Base-by-base conservation (phyloP, 2,329 filamentous ascomycete species). In the Pleoardoris graminearum region DNA sequence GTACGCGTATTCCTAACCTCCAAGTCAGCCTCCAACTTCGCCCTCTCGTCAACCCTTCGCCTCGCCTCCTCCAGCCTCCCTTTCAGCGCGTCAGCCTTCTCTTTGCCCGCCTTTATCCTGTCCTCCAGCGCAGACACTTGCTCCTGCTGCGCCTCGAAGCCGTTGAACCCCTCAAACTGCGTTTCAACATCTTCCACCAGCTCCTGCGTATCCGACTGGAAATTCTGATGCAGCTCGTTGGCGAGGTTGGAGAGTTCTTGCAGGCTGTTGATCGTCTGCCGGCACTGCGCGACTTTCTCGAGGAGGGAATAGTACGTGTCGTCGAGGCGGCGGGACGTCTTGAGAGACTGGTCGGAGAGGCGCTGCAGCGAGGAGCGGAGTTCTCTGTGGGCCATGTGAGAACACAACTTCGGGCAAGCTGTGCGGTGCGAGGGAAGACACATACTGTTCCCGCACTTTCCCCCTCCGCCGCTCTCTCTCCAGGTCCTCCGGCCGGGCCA, bases 261-360 rank as follows among this genome's bases (percentile, higher is more conserved):
- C 23, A 93, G 76, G 2, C 81, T 81, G 5, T 77, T 70, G 33
- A 91, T 82, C 0, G 85, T 90, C 59, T 78, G 81, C 48, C 87
- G 85, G 32, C 92, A 76, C 1, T 79, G 71, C 44, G 80, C 81
- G 43, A 88, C 79, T 65, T 87, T 89, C 67, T 90, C 85, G 25
- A 91, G 77, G 8, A 91, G 82, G 0, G 84, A 82, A 58, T 89
- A 88, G 74, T 91, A 92, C 3, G 86, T 86, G 53, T 88, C 83
- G 68, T 92, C 88, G 36, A 93, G 82, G 29, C 82, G 82, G 54
- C 81, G 79, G 14, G 85, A 89, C 21, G 85, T 84, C 19, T 79
- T 74, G 50, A 84, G 79, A 19, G 87, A 87, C 68, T 85, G 80
- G 27, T 80, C 75, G 60, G 80, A 80, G 10, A 91, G 77, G 43